A percentile compares a stretch with the other conserved stretches of the same genome.
phyloP scores from a whole-genome alignment of 106 monocot genomes.

The Allium fistulosum region DNA sequence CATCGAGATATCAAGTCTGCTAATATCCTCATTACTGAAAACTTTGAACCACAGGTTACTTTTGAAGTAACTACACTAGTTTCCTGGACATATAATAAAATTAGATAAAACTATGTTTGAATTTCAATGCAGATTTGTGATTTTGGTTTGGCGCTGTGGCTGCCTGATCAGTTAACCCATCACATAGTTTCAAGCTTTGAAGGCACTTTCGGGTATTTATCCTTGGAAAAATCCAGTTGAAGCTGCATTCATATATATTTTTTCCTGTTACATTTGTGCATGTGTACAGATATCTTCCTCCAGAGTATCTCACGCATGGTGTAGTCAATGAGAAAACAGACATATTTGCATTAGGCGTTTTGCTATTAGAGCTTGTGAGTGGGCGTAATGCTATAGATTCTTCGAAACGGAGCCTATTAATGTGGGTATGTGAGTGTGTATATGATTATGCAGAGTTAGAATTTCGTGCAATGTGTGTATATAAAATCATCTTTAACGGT shows the following conservation, averaged over 20 bases:
- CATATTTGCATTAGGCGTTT: conserved; percentile 65
- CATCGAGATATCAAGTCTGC: conserved; percentile 87
- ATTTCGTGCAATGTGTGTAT: neutral
- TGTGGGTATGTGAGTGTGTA: conserved; percentile 43
- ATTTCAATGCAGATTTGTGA: conserved; percentile 60
- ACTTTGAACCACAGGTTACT: conserved; percentile 67
- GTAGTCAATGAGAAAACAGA: conserved; percentile 82
- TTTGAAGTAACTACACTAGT: neutral
- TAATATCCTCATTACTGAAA: conserved; percentile 62
- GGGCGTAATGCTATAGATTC: conserved; percentile 58
- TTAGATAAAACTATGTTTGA: neutral
- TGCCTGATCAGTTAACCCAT: conserved; percentile 66
- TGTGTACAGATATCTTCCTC: conserved; percentile 59
- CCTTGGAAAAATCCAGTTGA: neutral
- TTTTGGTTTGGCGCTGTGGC: conserved; percentile 88
- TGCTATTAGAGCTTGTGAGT: conserved; percentile 72
- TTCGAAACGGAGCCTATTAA: conserved; percentile 47
- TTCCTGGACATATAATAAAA: neutral
- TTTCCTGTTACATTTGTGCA: no score
- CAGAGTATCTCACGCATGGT: conserved; percentile 73
- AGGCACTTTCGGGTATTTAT: conserved; percentile 71
- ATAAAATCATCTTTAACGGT: neutral
- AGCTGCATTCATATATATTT: neutral
- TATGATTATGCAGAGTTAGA: neutral
- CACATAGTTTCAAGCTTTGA: conserved; percentile 51